phyloP scores from a whole-genome alignment of 1,139 yeast species.

The Protomyces gravidus region DNA sequence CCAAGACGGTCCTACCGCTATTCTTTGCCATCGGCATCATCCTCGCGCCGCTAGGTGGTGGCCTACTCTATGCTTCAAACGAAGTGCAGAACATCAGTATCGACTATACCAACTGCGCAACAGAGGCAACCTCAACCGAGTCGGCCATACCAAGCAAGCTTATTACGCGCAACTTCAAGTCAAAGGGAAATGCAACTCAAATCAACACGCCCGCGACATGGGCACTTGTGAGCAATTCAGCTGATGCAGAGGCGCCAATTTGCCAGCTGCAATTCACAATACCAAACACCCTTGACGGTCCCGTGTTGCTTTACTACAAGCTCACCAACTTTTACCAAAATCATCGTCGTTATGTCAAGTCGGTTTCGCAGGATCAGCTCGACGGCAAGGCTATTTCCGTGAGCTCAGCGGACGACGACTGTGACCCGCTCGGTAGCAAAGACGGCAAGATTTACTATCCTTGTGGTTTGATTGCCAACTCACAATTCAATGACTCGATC shows the following conservation, averaged over 20 bases:
- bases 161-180: conserved; percentile 40
- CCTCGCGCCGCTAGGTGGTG: conserved; percentile 88
- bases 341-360: conserved; percentile 88
- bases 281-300: conserved; percentile 69
- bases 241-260: conserved; percentile 47
- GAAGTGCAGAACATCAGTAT: conserved; percentile 69
- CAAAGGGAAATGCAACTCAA: conserved; percentile 7
- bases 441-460: conserved; percentile 64
- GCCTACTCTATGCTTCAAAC: conserved; percentile 69
- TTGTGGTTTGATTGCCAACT: conserved; percentile 92
- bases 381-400: conserved; percentile 65
- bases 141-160: conserved; percentile 60
- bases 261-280: conserved; percentile 74
- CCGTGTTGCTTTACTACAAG: conserved; percentile 74
- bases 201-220: conserved; percentile 17
- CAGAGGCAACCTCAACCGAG: conserved; percentile 50
- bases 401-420: conserved; percentile 62
- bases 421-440: conserved; percentile 71
- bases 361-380: conserved; percentile 85
- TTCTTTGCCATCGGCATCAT: conserved; percentile 71
- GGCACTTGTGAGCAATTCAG: conserved; percentile 8
- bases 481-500: conserved; percentile 83
- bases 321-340: conserved; percentile 82
- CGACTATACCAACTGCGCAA: conserved; percentile 73
- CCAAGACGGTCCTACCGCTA: conserved; percentile 79